Base-by-base conservation (phyloP, 164 flowering plant genomes). In the Dillenia turbinata region DNA sequence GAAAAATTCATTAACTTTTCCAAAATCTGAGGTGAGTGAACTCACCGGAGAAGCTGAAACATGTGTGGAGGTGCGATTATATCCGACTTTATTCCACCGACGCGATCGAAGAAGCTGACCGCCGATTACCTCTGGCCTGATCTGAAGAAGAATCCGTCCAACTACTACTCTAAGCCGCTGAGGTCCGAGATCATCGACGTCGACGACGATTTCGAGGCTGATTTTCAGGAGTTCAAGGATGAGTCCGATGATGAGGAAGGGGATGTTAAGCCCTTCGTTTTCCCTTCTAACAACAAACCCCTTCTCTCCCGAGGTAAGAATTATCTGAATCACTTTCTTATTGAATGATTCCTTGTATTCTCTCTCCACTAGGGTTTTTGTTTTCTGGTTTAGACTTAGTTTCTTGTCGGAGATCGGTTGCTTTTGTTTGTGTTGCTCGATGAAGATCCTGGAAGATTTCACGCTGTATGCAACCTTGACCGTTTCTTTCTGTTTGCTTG, bases 21-120 rank as follows among this genome's bases (percentile, higher is more conserved):
- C 40, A 33, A 33, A 33, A 33, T 33, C 40, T 33, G 40, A 33
- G 40, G 40, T 33, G 6, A 6, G 40, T 33, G 40, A 33, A 5
- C 33, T 26, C 33, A 26, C 33, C 33, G 33, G 33, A 26, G 5
- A 26, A 26, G 33, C 40, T 2, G 43, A 44, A 66, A 63, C 65
- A 93, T 93, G 98, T 93, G 98, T 79, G 97, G 97, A 26, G 98
- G 98, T 63, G 94, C 94, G 52, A 87, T 93, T 50, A 88, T 93
- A 53, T 90, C 98, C 72, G 94, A 79, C 57, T 81, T 81, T 71
- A 81, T 87, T 9, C 76, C 90, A 56, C 56, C 88, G 59, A 55
- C 62, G 19, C 54, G 76, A 19, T 60, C 85, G 4, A 71, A 81
- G 57, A 75, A 79, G 22, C 62, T 78, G 58, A 75, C 86, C 4